Base-by-base conservation (phyloP, 352 stramenopile species). In the Globisporangium apiculatum region DNA sequence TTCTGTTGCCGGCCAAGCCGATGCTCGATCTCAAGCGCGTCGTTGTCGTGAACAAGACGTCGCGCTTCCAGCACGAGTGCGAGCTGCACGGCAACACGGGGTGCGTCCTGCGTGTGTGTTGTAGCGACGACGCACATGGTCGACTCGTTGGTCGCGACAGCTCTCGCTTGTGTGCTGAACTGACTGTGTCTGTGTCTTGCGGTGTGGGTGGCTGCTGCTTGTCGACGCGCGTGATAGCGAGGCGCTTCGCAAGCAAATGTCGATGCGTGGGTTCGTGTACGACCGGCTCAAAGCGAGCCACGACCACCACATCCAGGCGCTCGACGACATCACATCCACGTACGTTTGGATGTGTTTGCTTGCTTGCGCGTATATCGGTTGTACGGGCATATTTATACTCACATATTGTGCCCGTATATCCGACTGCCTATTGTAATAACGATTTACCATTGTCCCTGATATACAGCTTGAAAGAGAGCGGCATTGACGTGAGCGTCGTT, bases 221-320 rank as follows among this genome's bases (percentile, higher is more conserved):
- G 15, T 53, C 7, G 24, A 18, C 17, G 12, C 7, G 45, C 14
- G 14, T n/a, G 53, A 35, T 40, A 93, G 82, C n/a, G 85, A 95
- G 65, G 83, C 81, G 18, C 61, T 95, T 48, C 79, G 84, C 31
- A 95, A 95, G 73, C 83, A 95, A 72, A 93, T 95, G 85, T 95
- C 85, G 2, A 92, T 95, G 85, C 81, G 85, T 56, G 85, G 85
- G 38, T 95, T 95, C 58, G 72, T 95, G 37, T 89, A 93, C 66
- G 85, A 95, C 47, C 81, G 85, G 4, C 68, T 95, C 38, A 91
- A 91, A 51, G 81, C 83, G 2, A 95, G 83, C 47, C 85, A 95
- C 58, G 85, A 95, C 50, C 85, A 95, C 65, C 85, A 95, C 57
- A 70, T 93, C 5, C 77, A 89, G 60, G 85, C 85, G 0, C 60